Percentiles rank a stretch among this genome's conserved stretches.
phyloP scores from a whole-genome alignment of 2,329 filamentous ascomycete species.

The Neofusicoccum umdonicola region DNA sequence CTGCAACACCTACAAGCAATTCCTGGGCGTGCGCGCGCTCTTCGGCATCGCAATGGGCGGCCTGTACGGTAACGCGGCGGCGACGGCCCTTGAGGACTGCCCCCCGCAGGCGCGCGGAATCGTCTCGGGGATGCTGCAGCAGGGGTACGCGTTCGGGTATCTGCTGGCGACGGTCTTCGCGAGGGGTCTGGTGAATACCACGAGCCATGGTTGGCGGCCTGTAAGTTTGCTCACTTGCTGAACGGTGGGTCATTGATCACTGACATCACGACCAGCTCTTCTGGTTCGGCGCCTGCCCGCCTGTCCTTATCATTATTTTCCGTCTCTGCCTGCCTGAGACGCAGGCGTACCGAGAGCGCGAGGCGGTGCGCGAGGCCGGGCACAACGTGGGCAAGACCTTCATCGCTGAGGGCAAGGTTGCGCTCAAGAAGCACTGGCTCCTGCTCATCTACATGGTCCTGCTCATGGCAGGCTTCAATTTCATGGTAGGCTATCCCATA shows the following conservation, averaged over 20 bases:
- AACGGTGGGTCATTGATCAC: background rate
- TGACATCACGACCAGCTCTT: constrained; percentile 51
- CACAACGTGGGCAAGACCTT: constrained; percentile 66
- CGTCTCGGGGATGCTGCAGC: constrained; percentile 61
- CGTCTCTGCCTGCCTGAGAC: constrained; percentile 79
- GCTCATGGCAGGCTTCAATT: constrained; percentile 89
- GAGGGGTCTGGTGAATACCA: constrained; percentile 69
- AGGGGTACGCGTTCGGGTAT: constrained; percentile 64
- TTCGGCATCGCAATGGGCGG: constrained; percentile 66
- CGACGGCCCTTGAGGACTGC: constrained; percentile 62
- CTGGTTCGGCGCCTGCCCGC: constrained; percentile 84
- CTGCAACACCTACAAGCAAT: constrained; percentile 56
- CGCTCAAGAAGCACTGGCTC: constrained; percentile 76
- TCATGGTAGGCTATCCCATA: constrained; percentile 54
- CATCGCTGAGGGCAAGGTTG: constrained; percentile 72
- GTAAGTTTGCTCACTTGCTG: constrained; percentile 18
- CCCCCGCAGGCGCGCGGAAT: constrained; percentile 58
- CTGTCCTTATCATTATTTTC: constrained; percentile 76
- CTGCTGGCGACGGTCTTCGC: constrained; percentile 59
- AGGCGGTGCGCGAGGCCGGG: constrained; percentile 59
- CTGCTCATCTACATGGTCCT: constrained; percentile 78
- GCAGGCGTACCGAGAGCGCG: constrained; percentile 65
- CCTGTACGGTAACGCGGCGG: constrained; percentile 60
- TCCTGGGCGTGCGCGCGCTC: constrained; percentile 58
- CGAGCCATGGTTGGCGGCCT: constrained; percentile 76